Evolutionary conservation across 164 flowering plant genomes (phyloP).

Genomic region (Protea cynaroides): DNA sequence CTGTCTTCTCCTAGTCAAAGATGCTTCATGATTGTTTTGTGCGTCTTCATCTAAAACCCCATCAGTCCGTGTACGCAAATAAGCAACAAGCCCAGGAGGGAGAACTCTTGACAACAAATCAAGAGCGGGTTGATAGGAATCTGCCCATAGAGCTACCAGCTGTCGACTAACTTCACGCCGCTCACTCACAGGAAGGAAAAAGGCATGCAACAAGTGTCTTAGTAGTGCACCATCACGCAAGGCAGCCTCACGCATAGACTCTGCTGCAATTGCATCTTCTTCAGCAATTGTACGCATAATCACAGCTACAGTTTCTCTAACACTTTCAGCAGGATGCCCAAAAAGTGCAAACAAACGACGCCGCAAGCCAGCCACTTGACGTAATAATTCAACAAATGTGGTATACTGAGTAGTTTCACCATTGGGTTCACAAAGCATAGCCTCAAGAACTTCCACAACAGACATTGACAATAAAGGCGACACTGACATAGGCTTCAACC

Average conservation of each 20-base stretch:
- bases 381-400: conserved; percentile 89
- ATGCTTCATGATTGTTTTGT: conserved; percentile 47
- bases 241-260: conserved; percentile 99
- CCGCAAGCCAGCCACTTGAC: conserved; percentile 89
- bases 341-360: conserved; percentile 95
- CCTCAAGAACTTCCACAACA: conserved; percentile 94
- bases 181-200: conserved; percentile 88
- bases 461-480: conserved; percentile 93
- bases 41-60: conserved; percentile 51
- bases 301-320: conserved; percentile 92
- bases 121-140: conserved; percentile 96
- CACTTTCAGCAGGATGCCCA: conserved; percentile 99
- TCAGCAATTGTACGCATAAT: conserved; percentile 99
- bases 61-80: conserved; percentile 79
- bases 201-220: conserved; percentile 86
- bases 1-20: conserved; percentile 61
- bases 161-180: conserved; percentile 97
- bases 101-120: conserved; percentile 85
- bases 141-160: conserved; percentile 99
- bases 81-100: conserved; percentile 99
- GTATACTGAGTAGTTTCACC: conserved; percentile 92
- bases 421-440: conserved; percentile 97
- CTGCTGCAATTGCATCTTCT: conserved; percentile 99
- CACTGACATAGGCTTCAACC: conserved; percentile 88
- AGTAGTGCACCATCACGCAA: conserved; percentile 94